These are phyloP conservation scores for Salvia rosmarinus DNA, from an alignment of 257 asterid species.

Conservation along the genomic window DNA sequence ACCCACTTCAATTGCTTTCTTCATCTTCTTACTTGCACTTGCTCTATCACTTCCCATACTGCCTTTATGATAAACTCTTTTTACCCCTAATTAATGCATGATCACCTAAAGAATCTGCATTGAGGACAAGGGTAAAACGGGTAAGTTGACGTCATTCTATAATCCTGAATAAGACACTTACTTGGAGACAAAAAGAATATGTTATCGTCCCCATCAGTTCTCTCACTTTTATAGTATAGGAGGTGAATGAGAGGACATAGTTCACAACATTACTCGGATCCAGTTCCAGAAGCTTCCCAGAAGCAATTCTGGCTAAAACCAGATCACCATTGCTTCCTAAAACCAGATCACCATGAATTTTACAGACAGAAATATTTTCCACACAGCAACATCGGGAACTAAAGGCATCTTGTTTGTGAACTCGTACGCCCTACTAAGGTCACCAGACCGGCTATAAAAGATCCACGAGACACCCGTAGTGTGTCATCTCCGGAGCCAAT, in stretches of 20 bases:
- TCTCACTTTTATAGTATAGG: slow-evolving; percentile 41
- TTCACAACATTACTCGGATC: slow-evolving; percentile 46
- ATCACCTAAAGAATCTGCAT: no score
- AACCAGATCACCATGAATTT: slow-evolving; percentile 46
- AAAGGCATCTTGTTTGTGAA: slow-evolving; percentile 47
- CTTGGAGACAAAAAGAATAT: no score
- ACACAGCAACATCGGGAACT: slow-evolving; percentile 38
- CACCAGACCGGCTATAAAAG: slow-evolving; percentile 49
- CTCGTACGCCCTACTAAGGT: slow-evolving; percentile 40
- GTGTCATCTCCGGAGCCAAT: slow-evolving; percentile 55
- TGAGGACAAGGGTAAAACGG: no score
- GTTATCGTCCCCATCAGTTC: no score
- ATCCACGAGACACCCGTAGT: slow-evolving; percentile 56
- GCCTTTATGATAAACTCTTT: no score
- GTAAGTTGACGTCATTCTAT: no score
- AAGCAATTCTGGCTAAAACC: slow-evolving; percentile 45
- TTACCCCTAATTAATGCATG: no score
- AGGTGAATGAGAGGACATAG: slow-evolving; percentile 47
- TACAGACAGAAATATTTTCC: slow-evolving; percentile 55
- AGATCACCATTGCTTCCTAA: no score
- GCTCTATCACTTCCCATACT: no score
- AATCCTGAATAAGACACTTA: no score
- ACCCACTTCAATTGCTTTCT: slow-evolving; percentile 55
- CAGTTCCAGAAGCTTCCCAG: slow-evolving; percentile 41
- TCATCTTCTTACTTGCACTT: no score